Conservation (phyloP, 495 filamentous ascomycete species). For the Aspergillus kassunensis region DNA sequence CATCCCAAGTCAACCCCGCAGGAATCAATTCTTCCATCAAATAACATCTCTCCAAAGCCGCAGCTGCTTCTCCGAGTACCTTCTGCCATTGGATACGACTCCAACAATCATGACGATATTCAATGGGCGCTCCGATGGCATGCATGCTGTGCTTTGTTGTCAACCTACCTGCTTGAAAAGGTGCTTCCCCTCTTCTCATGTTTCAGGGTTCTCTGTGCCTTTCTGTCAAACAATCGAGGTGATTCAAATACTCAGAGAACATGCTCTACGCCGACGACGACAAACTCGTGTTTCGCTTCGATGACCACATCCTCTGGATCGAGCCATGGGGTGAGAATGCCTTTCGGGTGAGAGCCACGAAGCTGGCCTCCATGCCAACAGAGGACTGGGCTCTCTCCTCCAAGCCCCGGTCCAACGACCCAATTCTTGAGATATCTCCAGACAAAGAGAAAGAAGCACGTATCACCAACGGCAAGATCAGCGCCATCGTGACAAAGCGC, state of each 20-base stretch:
- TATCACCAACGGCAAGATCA: constrained; percentile 51
- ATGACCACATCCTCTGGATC: constrained; percentile 52
- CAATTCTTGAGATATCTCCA: constrained; percentile 20
- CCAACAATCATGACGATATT: not conserved
- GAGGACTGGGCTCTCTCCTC: constrained; percentile 51
- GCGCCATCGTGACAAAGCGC: constrained; percentile 38
- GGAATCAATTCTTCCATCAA: constrained; percentile 1
- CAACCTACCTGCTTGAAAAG: not conserved
- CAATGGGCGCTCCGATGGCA: not conserved
- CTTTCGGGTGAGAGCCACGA: constrained; percentile 51
- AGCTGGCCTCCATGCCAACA: constrained; percentile 40
- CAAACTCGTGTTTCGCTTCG: constrained; percentile 44
- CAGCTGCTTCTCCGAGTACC: not conserved
- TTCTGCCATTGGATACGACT: not conserved
- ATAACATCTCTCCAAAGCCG: not conserved
- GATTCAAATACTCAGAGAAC: not conserved
- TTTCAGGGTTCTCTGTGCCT: too few relatives aligned
- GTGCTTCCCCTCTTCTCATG: not conserved
- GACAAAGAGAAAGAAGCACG: constrained; percentile 28
- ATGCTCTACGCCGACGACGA: constrained; percentile 44
- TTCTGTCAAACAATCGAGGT: too few relatives aligned
- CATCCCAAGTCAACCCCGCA: not conserved
- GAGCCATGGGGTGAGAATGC: constrained; percentile 53
- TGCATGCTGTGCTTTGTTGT: not conserved
- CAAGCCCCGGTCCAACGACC: constrained; percentile 16